phyloP scores from a whole-genome alignment of 768 basidiomycete genomes.

The Termitomyces sp. region DNA sequence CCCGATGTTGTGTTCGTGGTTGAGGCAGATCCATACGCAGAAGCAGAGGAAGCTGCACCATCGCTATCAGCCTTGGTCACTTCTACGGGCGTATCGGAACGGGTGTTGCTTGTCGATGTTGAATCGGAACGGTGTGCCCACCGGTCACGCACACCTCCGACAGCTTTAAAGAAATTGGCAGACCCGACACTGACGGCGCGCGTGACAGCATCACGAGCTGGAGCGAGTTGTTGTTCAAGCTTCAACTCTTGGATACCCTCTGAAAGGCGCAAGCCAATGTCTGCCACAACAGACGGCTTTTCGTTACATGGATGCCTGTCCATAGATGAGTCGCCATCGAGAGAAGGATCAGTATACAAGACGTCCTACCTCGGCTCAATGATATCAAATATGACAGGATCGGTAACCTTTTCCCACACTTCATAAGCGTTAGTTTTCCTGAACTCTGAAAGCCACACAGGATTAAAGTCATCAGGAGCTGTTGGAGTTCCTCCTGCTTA shows the following conservation, averaged over 20 bases:
- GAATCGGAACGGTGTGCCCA: conserved; percentile 40
- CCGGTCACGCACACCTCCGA: conserved; percentile 81
- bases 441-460: conserved; percentile 85
- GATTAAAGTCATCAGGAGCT: conserved; percentile 77
- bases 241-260: conserved; percentile 95
- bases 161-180: conserved; percentile 80
- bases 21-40: not conserved
- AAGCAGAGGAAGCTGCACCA: conserved; percentile 4
- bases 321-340: not conserved
- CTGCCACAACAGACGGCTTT: conserved; percentile 83
- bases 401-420: conserved; percentile 88
- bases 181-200: conserved; percentile 72
- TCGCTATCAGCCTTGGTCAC: conserved; percentile 33
- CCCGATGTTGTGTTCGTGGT: conserved; percentile 4
- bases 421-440: conserved; percentile 82
- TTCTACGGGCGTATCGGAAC: conserved; percentile 33
- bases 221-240: conserved; percentile 89
- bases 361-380: conserved; percentile 77
- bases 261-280: conserved; percentile 85
- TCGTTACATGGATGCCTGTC: conserved; percentile 89
- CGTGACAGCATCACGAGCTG: conserved; percentile 84
- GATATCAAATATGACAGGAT: conserved; percentile 91
- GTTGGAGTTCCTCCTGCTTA: conserved; percentile 48
- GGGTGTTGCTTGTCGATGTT: conserved; percentile 22
- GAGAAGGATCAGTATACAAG: not conserved